phyloP scores from a whole-genome alignment of 2,329 filamentous ascomycete genomes.

The Didymella pomorum region DNA sequence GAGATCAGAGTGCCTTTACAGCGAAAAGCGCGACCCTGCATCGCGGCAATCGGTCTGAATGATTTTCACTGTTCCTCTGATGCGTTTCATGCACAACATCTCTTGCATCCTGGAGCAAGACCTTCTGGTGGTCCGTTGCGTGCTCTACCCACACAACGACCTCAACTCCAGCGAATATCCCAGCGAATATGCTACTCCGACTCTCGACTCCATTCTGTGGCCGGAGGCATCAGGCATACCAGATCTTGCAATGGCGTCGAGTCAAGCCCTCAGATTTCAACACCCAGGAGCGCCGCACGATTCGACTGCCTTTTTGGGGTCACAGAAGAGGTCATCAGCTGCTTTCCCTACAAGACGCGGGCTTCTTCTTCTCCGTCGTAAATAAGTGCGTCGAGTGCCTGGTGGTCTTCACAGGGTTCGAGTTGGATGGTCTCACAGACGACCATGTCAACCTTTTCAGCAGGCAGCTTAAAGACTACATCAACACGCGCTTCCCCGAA shows the following conservation, averaged over 20 bases:
- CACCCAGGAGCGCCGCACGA: neutral
- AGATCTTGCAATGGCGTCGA: constrained; percentile 3
- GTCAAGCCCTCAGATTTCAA: neutral
- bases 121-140: no score
- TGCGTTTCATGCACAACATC: neutral
- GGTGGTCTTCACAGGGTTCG: neutral
- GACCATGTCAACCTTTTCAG: neutral
- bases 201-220: neutral
- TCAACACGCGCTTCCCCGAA: neutral
- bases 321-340: neutral
- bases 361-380: neutral
- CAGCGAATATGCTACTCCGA: neutral
- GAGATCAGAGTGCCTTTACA: no score
- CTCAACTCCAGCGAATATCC: neutral
- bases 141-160: neutral
- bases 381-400: neutral
- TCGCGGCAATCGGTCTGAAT: no score
- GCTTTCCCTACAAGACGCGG: neutral
- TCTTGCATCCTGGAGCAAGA: no score
- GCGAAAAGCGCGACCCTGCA: no score
- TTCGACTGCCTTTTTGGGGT: neutral
- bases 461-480: neutral
- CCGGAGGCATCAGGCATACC: neutral
- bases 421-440: neutral
- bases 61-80: neutral